Evolutionary conservation across 495 filamentous ascomycete species (phyloP).

Genomic region (Poronia punctata): DNA sequence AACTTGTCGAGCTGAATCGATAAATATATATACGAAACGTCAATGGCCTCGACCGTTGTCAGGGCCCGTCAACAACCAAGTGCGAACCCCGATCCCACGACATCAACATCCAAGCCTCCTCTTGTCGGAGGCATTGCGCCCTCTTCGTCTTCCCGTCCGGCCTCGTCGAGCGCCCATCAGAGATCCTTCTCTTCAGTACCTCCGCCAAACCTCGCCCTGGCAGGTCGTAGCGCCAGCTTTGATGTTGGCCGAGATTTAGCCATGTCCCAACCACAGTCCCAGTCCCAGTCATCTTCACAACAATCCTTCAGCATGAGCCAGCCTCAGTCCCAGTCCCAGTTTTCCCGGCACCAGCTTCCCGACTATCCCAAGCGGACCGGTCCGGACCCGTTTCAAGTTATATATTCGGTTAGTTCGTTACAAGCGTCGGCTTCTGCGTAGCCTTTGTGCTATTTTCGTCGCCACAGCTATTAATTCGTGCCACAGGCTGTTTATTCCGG

Average conservation of each 20-base stretch:
- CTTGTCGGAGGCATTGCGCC: background rate
- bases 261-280: constrained; percentile 37
- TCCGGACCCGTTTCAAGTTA: constrained; percentile 56
- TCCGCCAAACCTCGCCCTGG: constrained; percentile 30
- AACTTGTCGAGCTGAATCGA: too few relatives aligned
- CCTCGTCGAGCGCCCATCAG: constrained; percentile 6
- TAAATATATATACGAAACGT: too few relatives aligned
- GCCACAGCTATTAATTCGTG: constrained; percentile 16
- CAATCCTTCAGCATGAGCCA: constrained; percentile 47
- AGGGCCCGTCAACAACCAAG: constrained; percentile 16
- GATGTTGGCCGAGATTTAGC: constrained; percentile 26
- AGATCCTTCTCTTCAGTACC: constrained; percentile 12
- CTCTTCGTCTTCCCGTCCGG: background rate
- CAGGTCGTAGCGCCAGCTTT: constrained; percentile 39
- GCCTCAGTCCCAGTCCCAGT: constrained; percentile 33
- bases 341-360: constrained; percentile 29
- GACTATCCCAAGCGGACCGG: constrained; percentile 25
- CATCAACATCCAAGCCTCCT: too few relatives aligned
- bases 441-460: too few relatives aligned
- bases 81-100: constrained; percentile 1
- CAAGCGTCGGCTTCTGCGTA: too few relatives aligned
- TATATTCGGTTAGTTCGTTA: constrained; percentile 72
- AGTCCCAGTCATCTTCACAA: constrained; percentile 39
- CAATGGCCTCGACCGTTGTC: constrained; percentile 39
- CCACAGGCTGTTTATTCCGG: constrained; percentile 86